Percentiles rank a stretch among this genome's conserved stretches.
phyloP scores from a whole-genome alignment of 352 stramenopile genomes.

The Pythium aquatile region DNA sequence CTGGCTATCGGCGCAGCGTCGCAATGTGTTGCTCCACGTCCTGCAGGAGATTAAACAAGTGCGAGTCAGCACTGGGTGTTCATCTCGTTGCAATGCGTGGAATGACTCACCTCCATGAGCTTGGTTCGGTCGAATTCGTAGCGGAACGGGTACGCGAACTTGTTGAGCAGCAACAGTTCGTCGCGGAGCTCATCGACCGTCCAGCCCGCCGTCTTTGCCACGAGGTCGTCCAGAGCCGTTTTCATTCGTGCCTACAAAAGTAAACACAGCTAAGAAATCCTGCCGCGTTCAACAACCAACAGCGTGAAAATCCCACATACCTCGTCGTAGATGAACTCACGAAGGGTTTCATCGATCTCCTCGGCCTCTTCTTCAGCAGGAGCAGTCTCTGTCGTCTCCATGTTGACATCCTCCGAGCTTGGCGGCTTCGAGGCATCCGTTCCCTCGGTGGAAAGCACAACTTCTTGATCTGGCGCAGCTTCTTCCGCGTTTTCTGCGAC shows the following conservation, averaged over 20 bases:
- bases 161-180: constrained; percentile 67
- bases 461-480: background rate
- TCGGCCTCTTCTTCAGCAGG: background rate
- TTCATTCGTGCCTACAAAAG: constrained; percentile 51
- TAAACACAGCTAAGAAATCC: background rate
- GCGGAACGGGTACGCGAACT: constrained; percentile 64
- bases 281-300: background rate
- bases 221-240: constrained; percentile 41
- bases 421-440: background rate
- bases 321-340: constrained; percentile 81
- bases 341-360: constrained; percentile 6
- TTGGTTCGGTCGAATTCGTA: constrained; percentile 56
- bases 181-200: constrained; percentile 72
- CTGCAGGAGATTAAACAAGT: background rate
- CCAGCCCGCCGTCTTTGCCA: constrained; percentile 63
- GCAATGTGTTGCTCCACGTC: constrained; percentile 21
- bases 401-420: constrained; percentile 1
- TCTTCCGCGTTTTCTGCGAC: background rate
- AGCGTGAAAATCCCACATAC: constrained; percentile 32
- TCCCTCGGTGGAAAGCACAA: background rate
- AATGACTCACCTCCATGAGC: constrained; percentile 58
- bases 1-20: constrained; percentile 6
- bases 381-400: background rate
- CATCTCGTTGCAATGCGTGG: background rate
- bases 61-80: background rate